Percentiles rank a stretch among this genome's conserved stretches.
Evolutionary conservation across 257 asterid species (phyloP).

Genomic region (Datura wrightii): DNA sequence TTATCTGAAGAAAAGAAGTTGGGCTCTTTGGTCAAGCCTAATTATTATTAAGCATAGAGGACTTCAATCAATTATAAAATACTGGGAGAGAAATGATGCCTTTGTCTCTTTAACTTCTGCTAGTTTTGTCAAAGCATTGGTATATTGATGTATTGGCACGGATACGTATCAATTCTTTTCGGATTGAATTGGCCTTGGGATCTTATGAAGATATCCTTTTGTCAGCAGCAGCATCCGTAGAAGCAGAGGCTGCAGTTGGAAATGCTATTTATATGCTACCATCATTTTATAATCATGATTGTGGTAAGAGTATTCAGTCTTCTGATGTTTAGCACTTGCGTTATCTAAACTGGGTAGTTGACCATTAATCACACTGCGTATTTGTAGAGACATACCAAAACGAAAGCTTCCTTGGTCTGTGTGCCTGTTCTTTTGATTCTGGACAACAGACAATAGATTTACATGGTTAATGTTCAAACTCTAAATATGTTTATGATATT

Average conservation of each 20-base stretch:
- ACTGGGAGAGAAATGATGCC: constrained; percentile 7
- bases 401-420: background rate
- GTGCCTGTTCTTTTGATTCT: background rate
- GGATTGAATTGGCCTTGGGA: constrained; percentile 72
- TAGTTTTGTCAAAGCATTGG: constrained; percentile 91
- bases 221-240: constrained; percentile 78
- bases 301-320: constrained; percentile 61
- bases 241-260: constrained; percentile 86
- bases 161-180: constrained; percentile 85
- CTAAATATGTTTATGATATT: background rate
- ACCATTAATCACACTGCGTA: background rate
- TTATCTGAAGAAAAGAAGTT: background rate
- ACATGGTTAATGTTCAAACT: constrained; percentile 13
- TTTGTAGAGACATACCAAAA: constrained; percentile 16
- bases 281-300: constrained; percentile 86
- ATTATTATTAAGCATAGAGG: background rate
- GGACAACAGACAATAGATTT: background rate
- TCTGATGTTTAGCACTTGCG: constrained; percentile 29
- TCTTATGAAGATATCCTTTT: constrained; percentile 76
- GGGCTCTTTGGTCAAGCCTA: background rate
- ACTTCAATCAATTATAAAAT: background rate
- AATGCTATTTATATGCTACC: constrained; percentile 84
- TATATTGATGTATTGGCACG: constrained; percentile 71
- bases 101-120: constrained; percentile 49
- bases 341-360: background rate